Conservation (phyloP, 371 early-diverging fungal genomes). For the Dichotomocladium elegans region DNA sequence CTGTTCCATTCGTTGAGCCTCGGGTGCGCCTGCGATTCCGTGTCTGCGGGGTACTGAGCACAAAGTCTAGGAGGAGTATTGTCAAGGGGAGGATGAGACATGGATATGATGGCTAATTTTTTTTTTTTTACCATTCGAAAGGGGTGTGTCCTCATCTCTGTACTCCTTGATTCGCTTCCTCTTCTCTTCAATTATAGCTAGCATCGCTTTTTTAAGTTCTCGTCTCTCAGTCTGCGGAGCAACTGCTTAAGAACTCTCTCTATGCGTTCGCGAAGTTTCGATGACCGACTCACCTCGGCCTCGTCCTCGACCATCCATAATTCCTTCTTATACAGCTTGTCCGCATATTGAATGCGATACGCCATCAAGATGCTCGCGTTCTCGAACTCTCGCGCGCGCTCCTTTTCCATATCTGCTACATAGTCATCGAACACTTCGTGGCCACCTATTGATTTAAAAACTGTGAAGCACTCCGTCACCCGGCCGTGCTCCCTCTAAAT, state of each 20-base stretch:
- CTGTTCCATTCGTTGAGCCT: background rate
- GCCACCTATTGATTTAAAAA: background rate
- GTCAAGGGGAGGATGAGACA: no score
- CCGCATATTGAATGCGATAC: constrained; percentile 9
- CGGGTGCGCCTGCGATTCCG: constrained; percentile 5
- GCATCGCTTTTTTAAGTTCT: constrained; percentile 9
- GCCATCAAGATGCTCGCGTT: constrained; percentile 3
- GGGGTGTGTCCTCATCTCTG: constrained; percentile 11
- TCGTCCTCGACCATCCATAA: constrained; percentile 5
- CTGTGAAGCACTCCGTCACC: no score
- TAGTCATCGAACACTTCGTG: constrained; percentile 10
- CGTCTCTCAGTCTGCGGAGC: constrained; percentile 7
- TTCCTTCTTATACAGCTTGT: constrained; percentile 6
- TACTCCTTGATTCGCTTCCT: constrained; percentile 11
- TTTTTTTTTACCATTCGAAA: no score
- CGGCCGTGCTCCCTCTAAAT: no score
- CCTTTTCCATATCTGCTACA: constrained; percentile 7
- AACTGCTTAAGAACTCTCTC: background rate
- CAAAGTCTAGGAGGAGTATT: background rate
- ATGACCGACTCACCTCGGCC: background rate
- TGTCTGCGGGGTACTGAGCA: constrained; percentile 7
- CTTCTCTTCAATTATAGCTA: constrained; percentile 14
- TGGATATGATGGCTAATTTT: no score
- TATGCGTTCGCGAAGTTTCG: background rate
- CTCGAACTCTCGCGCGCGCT: constrained; percentile 4